Percentiles rank a stretch among this genome's conserved stretches.
Evolutionary conservation across 2,329 filamentous ascomycete species (phyloP).

Genomic region (Sarocladium brachiariae): DNA sequence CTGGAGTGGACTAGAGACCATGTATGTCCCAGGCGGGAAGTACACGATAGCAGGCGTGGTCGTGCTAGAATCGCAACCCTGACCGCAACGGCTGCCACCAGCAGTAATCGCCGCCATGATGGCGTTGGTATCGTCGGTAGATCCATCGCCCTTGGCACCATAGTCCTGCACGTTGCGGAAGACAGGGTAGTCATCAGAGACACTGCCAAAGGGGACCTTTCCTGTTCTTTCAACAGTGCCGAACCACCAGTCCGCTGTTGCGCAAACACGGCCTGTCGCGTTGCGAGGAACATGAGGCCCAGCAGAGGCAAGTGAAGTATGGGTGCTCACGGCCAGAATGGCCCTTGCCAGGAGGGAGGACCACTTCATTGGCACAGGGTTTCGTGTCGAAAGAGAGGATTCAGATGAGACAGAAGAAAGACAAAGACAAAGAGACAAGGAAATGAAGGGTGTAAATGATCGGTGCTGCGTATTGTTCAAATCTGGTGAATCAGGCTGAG

Average conservation of each 20-base stretch:
- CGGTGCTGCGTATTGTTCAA: too few species aligned
- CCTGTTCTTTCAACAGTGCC: constrained; percentile 63
- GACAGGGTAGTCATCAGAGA: constrained; percentile 55
- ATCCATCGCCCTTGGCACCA: constrained; percentile 60
- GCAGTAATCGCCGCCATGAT: constrained; percentile 78
- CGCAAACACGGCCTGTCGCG: constrained; percentile 14
- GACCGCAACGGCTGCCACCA: constrained; percentile 75
- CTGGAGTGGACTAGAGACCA: constrained; percentile 71
- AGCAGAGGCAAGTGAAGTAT: constrained; percentile 9
- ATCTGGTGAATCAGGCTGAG: too few species aligned
- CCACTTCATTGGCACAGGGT: not conserved
- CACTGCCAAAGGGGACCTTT: constrained; percentile 48
- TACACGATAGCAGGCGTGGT: constrained; percentile 82
- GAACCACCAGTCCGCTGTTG: constrained; percentile 65
- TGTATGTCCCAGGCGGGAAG: constrained; percentile 83
- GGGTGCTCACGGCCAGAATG: constrained; percentile 11
- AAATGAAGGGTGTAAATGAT: not conserved
- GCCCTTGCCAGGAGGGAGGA: constrained; percentile 6
- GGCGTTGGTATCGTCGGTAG: constrained; percentile 76
- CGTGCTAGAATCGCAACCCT: constrained; percentile 77
- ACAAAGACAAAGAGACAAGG: not conserved
- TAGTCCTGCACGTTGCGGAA: constrained; percentile 74
- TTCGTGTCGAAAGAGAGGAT: not conserved
- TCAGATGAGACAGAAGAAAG: not conserved
- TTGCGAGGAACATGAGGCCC: constrained; percentile 5